phyloP scores from a whole-genome alignment of 345 rosid genomes.

The Populus davidiana region DNA sequence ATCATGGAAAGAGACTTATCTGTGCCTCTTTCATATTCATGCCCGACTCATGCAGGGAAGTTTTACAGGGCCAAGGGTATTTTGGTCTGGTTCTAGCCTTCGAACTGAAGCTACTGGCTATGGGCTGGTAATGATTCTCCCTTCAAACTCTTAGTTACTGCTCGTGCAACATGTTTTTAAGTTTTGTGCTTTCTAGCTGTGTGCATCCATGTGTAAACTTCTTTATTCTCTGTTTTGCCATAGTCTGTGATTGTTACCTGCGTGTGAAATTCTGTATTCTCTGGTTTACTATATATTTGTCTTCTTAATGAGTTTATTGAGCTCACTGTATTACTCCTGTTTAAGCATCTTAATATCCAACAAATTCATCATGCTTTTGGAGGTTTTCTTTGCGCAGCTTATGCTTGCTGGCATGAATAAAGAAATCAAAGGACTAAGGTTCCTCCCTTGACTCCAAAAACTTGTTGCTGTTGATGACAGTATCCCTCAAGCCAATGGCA shows the following conservation, averaged over 20 bases:
- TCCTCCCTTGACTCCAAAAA: conserved; percentile 11
- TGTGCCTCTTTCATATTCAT: conserved; percentile 36
- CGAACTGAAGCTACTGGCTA: conserved; percentile 99
- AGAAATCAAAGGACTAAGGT: conserved; percentile 96
- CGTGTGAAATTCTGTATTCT: conserved; percentile 1
- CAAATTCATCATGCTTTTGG: conserved; percentile 34
- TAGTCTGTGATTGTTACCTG: too few relatives aligned
- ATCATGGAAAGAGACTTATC: conserved; percentile 17
- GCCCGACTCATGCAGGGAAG: conserved; percentile 93
- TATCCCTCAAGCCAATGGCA: not conserved
- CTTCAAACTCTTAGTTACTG: conserved; percentile 10
- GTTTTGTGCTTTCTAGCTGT: not conserved
- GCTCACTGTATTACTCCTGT: not conserved
- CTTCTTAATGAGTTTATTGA: not conserved
- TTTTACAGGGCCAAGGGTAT: conserved; percentile 91
- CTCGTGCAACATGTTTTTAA: not conserved
- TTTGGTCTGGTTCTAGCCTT: conserved; percentile 98
- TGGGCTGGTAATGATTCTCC: conserved; percentile 68
- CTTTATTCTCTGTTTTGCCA: not conserved
- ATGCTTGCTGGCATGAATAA: conserved; percentile 91
- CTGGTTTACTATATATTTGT: not conserved
- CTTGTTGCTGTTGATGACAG: not conserved
- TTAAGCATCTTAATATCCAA: conserved; percentile 15
- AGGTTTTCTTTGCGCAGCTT: conserved; percentile 95
- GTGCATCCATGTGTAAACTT: not conserved